Conservation (phyloP, 2,329 filamentous ascomycete genomes). For the Penicillium sp. region DNA sequence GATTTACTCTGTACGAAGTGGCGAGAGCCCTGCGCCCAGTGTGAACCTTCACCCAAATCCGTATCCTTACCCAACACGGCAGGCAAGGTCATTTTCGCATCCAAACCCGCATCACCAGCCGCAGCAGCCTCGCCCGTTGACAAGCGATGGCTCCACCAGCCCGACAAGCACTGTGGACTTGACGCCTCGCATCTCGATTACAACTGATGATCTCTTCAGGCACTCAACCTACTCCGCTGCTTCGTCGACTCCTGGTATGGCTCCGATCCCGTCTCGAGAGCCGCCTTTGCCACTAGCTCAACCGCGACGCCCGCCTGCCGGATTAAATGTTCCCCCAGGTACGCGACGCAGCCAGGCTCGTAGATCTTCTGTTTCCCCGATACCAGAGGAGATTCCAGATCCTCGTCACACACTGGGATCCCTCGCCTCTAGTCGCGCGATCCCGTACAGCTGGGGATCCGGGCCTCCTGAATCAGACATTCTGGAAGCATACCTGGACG, state of each 20-base stretch:
- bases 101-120: constrained; percentile 20
- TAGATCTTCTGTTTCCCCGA: constrained; percentile 70
- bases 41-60: constrained; percentile 10
- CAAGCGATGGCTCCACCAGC: constrained; percentile 19
- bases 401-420: constrained; percentile 55
- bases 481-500: constrained; percentile 38
- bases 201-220: constrained; percentile 30
- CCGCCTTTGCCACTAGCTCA: constrained; percentile 18
- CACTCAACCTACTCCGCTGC: constrained; percentile 30
- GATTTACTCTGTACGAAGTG: constrained; percentile 34
- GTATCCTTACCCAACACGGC: constrained; percentile 17
- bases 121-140: constrained; percentile 13
- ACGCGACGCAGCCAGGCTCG: constrained; percentile 53
- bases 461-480: constrained; percentile 49
- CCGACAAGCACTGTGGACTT: constrained; percentile 23
- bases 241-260: constrained; percentile 32
- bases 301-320: constrained; percentile 27
- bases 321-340: constrained; percentile 27
- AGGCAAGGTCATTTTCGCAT: constrained; percentile 30
- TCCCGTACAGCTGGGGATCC: constrained; percentile 67
- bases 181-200: constrained; percentile 27
- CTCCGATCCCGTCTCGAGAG: constrained; percentile 22
- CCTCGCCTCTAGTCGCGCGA: constrained; percentile 69
- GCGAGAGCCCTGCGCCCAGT: constrained; percentile 25
- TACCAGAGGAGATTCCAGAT: constrained; percentile 67